phyloP scores from a whole-genome alignment of 106 monocot species.

The Chionographis japonica region DNA sequence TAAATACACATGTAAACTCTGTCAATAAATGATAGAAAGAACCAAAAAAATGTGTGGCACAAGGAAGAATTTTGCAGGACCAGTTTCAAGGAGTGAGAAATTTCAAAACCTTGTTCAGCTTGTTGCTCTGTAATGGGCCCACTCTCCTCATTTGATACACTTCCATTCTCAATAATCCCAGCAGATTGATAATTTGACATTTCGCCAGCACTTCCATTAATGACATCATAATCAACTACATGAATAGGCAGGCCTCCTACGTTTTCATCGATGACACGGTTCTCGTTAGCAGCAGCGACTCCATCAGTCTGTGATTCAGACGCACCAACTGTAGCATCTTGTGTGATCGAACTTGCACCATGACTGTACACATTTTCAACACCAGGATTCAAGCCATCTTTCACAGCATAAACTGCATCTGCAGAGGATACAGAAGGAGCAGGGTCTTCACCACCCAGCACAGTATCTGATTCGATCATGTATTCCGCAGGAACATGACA shows the following conservation, averaged over 20 bases:
- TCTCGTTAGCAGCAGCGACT: conserved; percentile 3
- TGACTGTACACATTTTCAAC: conserved; percentile 8
- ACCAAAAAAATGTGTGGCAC: too few relatives aligned
- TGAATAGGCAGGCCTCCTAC: neutral
- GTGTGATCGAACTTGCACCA: neutral
- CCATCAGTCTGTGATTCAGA: conserved; percentile 15
- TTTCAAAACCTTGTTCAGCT: conserved; percentile 33
- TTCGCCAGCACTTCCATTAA: conserved; percentile 40
- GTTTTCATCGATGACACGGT: conserved; percentile 11
- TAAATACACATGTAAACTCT: too few relatives aligned
- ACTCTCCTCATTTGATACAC: conserved; percentile 16
- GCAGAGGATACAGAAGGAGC: conserved; percentile 4
- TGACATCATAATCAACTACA: conserved; percentile 26
- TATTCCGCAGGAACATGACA: conserved; percentile 8
- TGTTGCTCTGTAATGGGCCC: conserved; percentile 27
- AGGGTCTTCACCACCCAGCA: conserved; percentile 4
- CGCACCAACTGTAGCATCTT: conserved; percentile 7
- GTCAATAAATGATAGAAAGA: too few relatives aligned
- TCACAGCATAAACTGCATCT: neutral
- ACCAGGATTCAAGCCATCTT: conserved; percentile 9
- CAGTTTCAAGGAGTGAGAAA: neutral
- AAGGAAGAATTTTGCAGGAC: conserved; percentile 1
- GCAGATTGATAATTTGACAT: conserved; percentile 31
- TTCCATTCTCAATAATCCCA: conserved; percentile 39
- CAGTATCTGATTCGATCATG: neutral